Base-by-base conservation (phyloP, 2,329 filamentous ascomycete species). In the Periconia macrospinosa region DNA sequence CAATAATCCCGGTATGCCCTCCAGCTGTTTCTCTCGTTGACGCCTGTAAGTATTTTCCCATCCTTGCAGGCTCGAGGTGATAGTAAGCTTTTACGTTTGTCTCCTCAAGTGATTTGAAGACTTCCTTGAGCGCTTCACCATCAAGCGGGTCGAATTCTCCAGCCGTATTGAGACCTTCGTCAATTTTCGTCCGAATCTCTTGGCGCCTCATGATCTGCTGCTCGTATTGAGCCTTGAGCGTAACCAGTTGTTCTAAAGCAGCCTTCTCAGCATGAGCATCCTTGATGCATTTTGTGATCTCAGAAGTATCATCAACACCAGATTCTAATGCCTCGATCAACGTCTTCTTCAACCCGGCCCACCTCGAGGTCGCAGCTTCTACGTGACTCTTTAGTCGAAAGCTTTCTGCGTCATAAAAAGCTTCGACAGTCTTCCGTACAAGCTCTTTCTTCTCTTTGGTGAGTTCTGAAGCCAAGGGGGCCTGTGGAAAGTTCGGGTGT, bases 31-130 rank as follows among this genome's bases (percentile, higher is more conserved):
- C 59, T 23, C 60, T 63, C 10, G 52, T 33, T 2, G 43, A 33
- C 18, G 48, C n/a, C 13, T 55, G 50, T 17, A 51, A n/a, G 45
- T 61, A 64, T 17, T 58, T 54, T 27, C 63, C 55, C 41, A 73
- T 59, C 8, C 63, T 66, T 14, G 70, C 69, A 6, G 54, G 41
- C 15, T 60, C 59, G 15, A 75, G 53, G 1, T 62, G 56, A 41
- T 60, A 57, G 42, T 69, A 65, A 46, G 71, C 66, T 30, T 71
- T 63, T 1, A 64, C 53, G 43, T 71, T 61, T 6, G 65, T 43
- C 27, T 69, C 67, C 40, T 68, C 62, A 5, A 73, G 55, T 9
- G 52, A 54, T 35, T 64, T 71, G 37, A 63, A 63, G 1, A 63
- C 47, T 35, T 57, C 62, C 40, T 63, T 68, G 6, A 71, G 55